A percentile compares a stretch with the other conserved stretches of the same genome.
Evolutionary conservation across 2,329 filamentous ascomycete genomes (phyloP).

Genomic region (Penicillium sumatraense): DNA sequence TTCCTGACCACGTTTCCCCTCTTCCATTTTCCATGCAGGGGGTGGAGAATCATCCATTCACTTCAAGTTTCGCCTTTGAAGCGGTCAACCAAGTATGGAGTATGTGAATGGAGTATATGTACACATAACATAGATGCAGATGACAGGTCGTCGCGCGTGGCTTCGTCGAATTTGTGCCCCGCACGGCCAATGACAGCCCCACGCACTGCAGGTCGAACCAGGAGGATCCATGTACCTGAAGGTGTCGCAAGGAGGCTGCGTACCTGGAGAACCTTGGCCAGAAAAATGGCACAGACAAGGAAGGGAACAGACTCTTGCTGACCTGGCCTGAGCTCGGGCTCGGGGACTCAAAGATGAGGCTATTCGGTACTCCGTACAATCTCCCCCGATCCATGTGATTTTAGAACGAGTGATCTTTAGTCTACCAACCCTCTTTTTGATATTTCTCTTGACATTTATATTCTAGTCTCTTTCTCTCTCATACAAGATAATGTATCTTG

Average conservation of each 20-base stretch:
- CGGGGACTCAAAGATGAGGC: slow-evolving; percentile 15
- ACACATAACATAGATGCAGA: slow-evolving; percentile 10
- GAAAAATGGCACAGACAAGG: background rate
- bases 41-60: background rate
- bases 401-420: background rate
- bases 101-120: no score
- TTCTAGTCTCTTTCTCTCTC: background rate
- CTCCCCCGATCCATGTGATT: slow-evolving; percentile 5
- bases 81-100: no score
- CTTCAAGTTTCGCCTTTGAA: slow-evolving; percentile 25
- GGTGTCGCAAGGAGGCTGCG: slow-evolving; percentile 7
- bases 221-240: slow-evolving; percentile 26
- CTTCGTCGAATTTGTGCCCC: slow-evolving; percentile 3
- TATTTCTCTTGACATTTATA: no score
- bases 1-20: slow-evolving; percentile 7
- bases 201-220: slow-evolving; percentile 13
- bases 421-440: background rate
- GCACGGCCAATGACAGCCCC: slow-evolving; percentile 16
- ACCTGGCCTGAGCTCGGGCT: background rate
- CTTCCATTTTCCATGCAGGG: background rate
- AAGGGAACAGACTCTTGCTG: slow-evolving; percentile 1
- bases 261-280: slow-evolving; percentile 21
- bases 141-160: slow-evolving; percentile 15
- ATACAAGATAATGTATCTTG: no score
- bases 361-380: slow-evolving; percentile 11